Conservation (phyloP, 2,329 filamentous ascomycete species). For the Pseudogymnoascus sp. region DNA sequence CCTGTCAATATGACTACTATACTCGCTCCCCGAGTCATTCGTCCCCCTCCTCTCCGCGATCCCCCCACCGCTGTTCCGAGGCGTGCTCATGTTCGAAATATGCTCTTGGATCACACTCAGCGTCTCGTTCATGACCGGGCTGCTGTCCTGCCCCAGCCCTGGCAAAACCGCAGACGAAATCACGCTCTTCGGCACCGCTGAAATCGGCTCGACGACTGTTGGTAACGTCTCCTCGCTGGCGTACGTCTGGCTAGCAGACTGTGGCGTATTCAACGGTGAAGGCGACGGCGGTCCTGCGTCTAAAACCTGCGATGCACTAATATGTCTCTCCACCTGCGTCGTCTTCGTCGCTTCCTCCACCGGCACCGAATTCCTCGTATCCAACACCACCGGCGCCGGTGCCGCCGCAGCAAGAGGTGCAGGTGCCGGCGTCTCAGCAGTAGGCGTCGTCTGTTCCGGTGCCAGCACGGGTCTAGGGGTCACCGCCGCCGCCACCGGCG, state of each 20-base stretch:
- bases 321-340: slow-evolving; percentile 27
- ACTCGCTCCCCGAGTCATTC: slow-evolving; percentile 82
- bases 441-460: neutral
- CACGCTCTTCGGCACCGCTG: slow-evolving; percentile 31
- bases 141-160: slow-evolving; percentile 51
- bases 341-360: neutral
- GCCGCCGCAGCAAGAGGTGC: slow-evolving; percentile 14
- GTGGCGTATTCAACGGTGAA: slow-evolving; percentile 32
- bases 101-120: slow-evolving; percentile 95
- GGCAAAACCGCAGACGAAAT: slow-evolving; percentile 40
- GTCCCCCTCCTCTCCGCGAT: slow-evolving; percentile 45
- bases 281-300: slow-evolving; percentile 31
- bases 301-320: slow-evolving; percentile 18
- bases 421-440: slow-evolving; percentile 10
- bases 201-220: slow-evolving; percentile 23
- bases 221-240: slow-evolving; percentile 14
- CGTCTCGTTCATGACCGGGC: slow-evolving; percentile 86
- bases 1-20: slow-evolving; percentile 70
- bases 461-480: neutral
- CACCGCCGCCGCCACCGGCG: neutral
- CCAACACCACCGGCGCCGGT: neutral
- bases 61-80: slow-evolving; percentile 30
- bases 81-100: slow-evolving; percentile 72
- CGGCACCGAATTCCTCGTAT: neutral
- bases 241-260: neutral